Conservation (phyloP, 2,329 filamentous ascomycete species). For the Colletotrichum noveboracense region DNA sequence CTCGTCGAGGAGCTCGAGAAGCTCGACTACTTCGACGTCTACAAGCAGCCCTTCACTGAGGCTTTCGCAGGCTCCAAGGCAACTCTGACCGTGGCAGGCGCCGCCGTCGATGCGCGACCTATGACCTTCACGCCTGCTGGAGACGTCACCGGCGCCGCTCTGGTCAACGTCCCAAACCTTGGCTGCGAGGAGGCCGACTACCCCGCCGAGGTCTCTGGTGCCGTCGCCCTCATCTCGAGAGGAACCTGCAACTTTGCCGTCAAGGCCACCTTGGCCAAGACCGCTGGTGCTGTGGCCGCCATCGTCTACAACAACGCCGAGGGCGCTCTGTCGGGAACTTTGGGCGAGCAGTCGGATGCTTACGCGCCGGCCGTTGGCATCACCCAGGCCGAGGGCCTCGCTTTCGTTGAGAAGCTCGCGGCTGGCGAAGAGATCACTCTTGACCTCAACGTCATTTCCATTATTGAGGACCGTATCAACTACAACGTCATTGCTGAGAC, state of each 20-base stretch:
- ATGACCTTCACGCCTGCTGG: conserved; percentile 59
- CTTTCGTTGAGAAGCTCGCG: conserved; percentile 33
- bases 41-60: conserved; percentile 50
- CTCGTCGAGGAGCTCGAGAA: conserved; percentile 43
- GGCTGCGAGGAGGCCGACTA: conserved; percentile 61
- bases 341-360: conserved; percentile 50
- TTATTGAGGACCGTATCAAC: conserved; percentile 51
- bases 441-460: conserved; percentile 48
- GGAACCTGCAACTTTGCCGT: conserved; percentile 63
- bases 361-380: conserved; percentile 61
- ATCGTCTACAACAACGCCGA: conserved; percentile 68
- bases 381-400: conserved; percentile 47
- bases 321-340: conserved; percentile 56
- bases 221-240: conserved; percentile 64
- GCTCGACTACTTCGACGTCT: conserved; percentile 46
- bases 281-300: conserved; percentile 60
- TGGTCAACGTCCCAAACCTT: conserved; percentile 54
- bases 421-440: conserved; percentile 36
- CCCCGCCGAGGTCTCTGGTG: conserved; percentile 55
- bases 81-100: conserved; percentile 34
- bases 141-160: conserved; percentile 35
- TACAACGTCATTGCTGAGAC: conserved; percentile 59
- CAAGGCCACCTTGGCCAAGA: conserved; percentile 61
- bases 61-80: conserved; percentile 37
- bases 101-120: conserved; percentile 28